Percentiles rank a stretch among this genome's conserved stretches.
phyloP scores from a whole-genome alignment of 2,329 filamentous ascomycete species.

The Drechslerella dactyloides region DNA sequence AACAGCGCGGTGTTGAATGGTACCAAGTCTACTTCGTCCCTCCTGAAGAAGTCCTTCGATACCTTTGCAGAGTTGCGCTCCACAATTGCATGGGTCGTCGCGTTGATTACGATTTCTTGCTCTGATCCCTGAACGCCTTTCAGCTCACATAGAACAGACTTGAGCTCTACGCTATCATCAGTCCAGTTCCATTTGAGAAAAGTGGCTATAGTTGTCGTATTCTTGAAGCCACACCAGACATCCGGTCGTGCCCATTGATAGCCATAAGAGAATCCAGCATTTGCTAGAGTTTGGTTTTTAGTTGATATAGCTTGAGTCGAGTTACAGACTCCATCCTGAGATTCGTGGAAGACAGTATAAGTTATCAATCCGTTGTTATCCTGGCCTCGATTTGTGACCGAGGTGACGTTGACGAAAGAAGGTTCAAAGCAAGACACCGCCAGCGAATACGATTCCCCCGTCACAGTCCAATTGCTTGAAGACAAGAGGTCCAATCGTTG shows the following conservation, averaged over 20 bases:
- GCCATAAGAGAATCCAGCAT: conserved; percentile 5
- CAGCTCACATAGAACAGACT: conserved; percentile 14
- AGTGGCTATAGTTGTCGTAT: conserved; percentile 17
- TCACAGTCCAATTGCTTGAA: conserved; percentile 20
- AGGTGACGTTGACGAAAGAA: conserved; percentile 3
- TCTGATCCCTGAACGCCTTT: conserved; percentile 12
- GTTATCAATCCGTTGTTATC: background rate
- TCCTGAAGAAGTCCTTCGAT: background rate
- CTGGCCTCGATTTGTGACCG: background rate
- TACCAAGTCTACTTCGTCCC: conserved; percentile 6
- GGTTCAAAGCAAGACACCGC: conserved; percentile 11
- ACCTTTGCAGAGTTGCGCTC: conserved; percentile 1
- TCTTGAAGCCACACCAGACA: conserved; percentile 26
- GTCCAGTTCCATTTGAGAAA: background rate
- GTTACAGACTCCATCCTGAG: conserved; percentile 9
- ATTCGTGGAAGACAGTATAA: conserved; percentile 5
- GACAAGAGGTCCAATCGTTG: background rate
- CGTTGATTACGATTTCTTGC: conserved; percentile 18
- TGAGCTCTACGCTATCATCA: background rate
- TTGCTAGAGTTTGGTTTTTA: background rate
- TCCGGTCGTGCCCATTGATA: conserved; percentile 17
- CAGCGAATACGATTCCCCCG: conserved; percentile 3
- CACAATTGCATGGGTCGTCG: conserved; percentile 12
- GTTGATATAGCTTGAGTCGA: background rate
- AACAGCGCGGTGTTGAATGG: conserved; percentile 17